Percentiles rank a stretch among this genome's conserved stretches.
Evolutionary conservation across 2,329 filamentous ascomycete species (phyloP).

Genomic region (Claviceps africana): DNA sequence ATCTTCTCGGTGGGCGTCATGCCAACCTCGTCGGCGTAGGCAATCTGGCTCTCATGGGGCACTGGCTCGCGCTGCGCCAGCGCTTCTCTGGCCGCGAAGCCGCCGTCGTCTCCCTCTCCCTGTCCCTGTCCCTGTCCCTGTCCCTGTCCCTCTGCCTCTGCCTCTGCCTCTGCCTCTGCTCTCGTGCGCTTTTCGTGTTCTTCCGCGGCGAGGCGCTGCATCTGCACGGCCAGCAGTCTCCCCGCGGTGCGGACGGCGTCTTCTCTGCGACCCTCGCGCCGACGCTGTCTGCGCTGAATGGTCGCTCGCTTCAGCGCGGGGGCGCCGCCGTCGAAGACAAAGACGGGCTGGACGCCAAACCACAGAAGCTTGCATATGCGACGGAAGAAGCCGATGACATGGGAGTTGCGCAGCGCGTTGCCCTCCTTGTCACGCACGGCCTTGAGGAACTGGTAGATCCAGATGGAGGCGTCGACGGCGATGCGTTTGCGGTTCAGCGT

Average conservation of each 20-base stretch:
- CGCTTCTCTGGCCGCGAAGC: slow-evolving; percentile 22
- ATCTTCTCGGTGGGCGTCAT: slow-evolving; percentile 66
- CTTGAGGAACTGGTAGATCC: slow-evolving; percentile 99
- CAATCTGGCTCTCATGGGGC: slow-evolving; percentile 53
- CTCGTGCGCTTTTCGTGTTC: slow-evolving; percentile 53
- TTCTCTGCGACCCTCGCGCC: slow-evolving; percentile 77
- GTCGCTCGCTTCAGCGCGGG: slow-evolving; percentile 85
- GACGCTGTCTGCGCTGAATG: slow-evolving; percentile 60
- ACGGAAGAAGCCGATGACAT: slow-evolving; percentile 95
- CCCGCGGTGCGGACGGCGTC: slow-evolving; percentile 87
- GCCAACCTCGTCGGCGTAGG: slow-evolving; percentile 83
- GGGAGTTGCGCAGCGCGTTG: slow-evolving; percentile 87
- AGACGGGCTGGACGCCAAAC: slow-evolving; percentile 91
- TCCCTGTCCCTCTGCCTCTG: no score
- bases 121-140: no score
- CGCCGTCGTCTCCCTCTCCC: slow-evolving; percentile 29
- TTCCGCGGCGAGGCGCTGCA: slow-evolving; percentile 80
- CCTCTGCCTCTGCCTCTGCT: no score
- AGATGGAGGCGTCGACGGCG: slow-evolving; percentile 95
- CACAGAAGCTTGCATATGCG: slow-evolving; percentile 95
- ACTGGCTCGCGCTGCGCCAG: slow-evolving; percentile 50
- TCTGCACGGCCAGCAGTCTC: slow-evolving; percentile 82
- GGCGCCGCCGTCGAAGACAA: slow-evolving; percentile 94
- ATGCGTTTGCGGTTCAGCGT: slow-evolving; percentile 93
- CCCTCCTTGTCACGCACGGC: slow-evolving; percentile 97